phyloP scores from a whole-genome alignment of 208 protist genomes.

The Trypanosoma vivax region DNA sequence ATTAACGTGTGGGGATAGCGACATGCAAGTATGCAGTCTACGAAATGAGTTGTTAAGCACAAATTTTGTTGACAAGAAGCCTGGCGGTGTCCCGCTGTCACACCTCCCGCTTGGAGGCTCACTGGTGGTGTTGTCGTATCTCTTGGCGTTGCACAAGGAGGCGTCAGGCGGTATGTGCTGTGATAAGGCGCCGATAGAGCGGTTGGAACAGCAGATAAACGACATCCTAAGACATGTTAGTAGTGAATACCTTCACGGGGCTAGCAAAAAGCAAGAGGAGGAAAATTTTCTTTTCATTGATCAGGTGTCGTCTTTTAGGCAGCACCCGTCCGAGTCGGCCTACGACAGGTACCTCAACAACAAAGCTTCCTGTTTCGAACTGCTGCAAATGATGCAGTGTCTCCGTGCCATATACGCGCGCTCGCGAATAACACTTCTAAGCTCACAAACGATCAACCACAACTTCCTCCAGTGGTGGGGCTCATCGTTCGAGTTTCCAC shows the following conservation, averaged over 20 bases:
- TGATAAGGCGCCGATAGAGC: conserved; percentile 18
- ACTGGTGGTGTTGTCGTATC: conserved; percentile 13
- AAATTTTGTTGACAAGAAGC: conserved; percentile 21
- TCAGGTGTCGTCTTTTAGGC: conserved; percentile 71
- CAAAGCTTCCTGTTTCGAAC: conserved; percentile 65
- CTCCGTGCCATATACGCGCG: conserved; percentile 62
- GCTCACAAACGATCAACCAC: conserved; percentile 41
- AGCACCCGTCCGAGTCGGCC: conserved; percentile 51
- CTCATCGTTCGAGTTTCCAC: conserved; percentile 45
- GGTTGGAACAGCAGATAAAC: conserved; percentile 38
- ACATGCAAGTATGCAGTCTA: conserved; percentile 4
- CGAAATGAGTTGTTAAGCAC: conserved; percentile 12
- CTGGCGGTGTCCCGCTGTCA: conserved; percentile 28
- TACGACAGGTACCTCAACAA: conserved; percentile 84
- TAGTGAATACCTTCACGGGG: conserved; percentile 18
- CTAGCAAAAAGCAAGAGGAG: conserved; percentile 13
- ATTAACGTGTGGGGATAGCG: not conserved
- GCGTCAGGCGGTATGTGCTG: conserved; percentile 7
- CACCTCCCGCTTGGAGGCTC: conserved; percentile 31
- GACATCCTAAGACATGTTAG: conserved; percentile 37
- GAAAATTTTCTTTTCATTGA: conserved; percentile 87
- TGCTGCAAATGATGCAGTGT: conserved; percentile 84
- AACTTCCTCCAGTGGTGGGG: conserved; percentile 65
- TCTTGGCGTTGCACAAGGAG: conserved; percentile 21
- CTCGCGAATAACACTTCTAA: conserved; percentile 65